These are phyloP conservation scores for Glaciozyma martinii DNA, from an alignment of 768 basidiomycete species.

Conservation along the genomic window DNA sequence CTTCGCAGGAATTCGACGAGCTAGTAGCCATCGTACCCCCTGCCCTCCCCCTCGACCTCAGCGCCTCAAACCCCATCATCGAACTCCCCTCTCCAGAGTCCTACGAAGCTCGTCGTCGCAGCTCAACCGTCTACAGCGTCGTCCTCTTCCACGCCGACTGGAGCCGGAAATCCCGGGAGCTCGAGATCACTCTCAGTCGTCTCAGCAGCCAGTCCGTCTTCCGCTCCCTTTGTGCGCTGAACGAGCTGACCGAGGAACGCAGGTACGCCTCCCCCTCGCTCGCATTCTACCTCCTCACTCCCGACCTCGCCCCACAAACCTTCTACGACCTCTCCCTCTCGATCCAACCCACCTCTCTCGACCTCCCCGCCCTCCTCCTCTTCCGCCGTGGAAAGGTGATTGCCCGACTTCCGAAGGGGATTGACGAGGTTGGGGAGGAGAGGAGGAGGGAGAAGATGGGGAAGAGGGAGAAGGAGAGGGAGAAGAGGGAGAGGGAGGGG, in stretches of 20 bases:
- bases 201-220: background rate
- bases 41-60: background rate
- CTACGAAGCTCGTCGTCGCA: background rate
- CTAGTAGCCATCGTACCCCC: constrained; percentile 18
- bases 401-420: constrained; percentile 1
- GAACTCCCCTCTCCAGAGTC: constrained; percentile 6
- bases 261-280: constrained; percentile 14
- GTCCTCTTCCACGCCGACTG: constrained; percentile 26
- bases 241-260: background rate
- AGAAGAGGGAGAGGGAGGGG: background rate
- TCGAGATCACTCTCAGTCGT: constrained; percentile 15
- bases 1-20: constrained; percentile 14
- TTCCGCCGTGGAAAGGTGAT: constrained; percentile 13
- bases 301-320: constrained; percentile 4
- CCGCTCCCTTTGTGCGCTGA: background rate
- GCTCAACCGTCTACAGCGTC: background rate
- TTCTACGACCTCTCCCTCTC: constrained; percentile 29
- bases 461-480: background rate
- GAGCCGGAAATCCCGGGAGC: constrained; percentile 1
- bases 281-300: constrained; percentile 11
- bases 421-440: background rate
- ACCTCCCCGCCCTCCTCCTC: constrained; percentile 19
- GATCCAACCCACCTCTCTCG: constrained; percentile 12
- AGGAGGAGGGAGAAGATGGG: background rate
- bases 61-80: constrained; percentile 3